These are phyloP conservation scores for Coprinopsis sp. DNA, from an alignment of 768 basidiomycete genomes.

Conservation along the genomic window DNA sequence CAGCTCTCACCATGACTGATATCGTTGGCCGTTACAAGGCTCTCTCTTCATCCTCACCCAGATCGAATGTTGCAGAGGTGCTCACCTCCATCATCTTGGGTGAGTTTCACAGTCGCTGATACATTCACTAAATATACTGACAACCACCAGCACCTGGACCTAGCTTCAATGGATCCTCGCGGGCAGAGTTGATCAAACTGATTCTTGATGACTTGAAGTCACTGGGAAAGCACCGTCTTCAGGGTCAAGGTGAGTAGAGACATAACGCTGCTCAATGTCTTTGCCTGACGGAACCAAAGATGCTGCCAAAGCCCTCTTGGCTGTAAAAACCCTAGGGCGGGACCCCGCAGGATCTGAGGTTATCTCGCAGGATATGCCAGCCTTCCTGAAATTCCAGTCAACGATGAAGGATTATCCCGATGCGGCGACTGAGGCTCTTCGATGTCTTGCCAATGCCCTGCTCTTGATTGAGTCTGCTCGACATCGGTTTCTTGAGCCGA, in stretches of 20 bases:
- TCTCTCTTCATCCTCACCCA: conserved; percentile 43
- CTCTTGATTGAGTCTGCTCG: conserved; percentile 65
- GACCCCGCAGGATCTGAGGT: conserved; percentile 63
- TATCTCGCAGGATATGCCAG: conserved; percentile 54
- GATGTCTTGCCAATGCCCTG: conserved; percentile 76
- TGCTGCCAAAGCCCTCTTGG: conserved; percentile 58
- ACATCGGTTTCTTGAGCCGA: conserved; percentile 46
- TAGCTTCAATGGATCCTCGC: conserved; percentile 41
- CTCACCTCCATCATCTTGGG: conserved; percentile 51
- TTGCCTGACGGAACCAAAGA: conserved; percentile 38
- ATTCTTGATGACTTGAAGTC: conserved; percentile 58
- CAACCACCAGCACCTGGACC: conserved; percentile 40
- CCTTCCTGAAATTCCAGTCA: conserved; percentile 47
- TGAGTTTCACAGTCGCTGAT: conserved; percentile 20
- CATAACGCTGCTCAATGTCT: neutral
- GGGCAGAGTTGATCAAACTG: conserved; percentile 50
- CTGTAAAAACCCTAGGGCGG: conserved; percentile 73
- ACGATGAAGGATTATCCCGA: conserved; percentile 54
- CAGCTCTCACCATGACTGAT: conserved; percentile 36
- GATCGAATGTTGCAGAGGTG: conserved; percentile 40
- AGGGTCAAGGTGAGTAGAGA: conserved; percentile 46
- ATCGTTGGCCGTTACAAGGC: conserved; percentile 42
- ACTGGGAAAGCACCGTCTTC: conserved; percentile 42
- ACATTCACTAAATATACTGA: conserved; percentile 2
- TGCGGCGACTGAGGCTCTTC: conserved; percentile 63